A percentile compares a stretch with the other conserved stretches of the same genome.
phyloP scores from a whole-genome alignment of 176 grass and related monocot species.

The Bromus sterilis region DNA sequence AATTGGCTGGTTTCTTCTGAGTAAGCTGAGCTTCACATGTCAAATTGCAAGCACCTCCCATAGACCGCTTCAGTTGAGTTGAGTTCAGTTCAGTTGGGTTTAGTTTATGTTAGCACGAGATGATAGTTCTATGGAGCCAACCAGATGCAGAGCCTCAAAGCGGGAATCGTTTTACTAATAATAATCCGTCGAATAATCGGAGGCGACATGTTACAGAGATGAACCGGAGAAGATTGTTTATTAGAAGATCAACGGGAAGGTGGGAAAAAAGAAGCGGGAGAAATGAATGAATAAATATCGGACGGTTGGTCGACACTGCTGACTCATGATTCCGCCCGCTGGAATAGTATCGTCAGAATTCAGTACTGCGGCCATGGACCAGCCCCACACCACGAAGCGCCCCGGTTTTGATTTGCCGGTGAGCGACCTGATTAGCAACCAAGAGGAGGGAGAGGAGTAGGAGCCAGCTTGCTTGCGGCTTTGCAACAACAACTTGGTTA shows the following conservation, averaged over 20 bases:
- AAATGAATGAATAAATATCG: not conserved
- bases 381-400: not conserved
- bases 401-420: not conserved
- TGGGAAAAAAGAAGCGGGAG: not conserved
- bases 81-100: not conserved
- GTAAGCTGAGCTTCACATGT: not conserved
- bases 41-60: not conserved
- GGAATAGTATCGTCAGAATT: not conserved
- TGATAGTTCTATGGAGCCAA: not conserved
- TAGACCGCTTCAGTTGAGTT: not conserved
- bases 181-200: not conserved
- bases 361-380: not conserved
- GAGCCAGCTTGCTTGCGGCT: not conserved
- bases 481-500: slow-evolving; percentile 23
- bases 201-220: not conserved
- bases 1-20: slow-evolving; percentile 4
- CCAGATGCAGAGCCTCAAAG: not conserved
- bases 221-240: not conserved
- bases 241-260: not conserved
- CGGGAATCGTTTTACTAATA: not conserved
- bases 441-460: not conserved
- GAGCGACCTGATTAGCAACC: not conserved
- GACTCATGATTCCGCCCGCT: not conserved
- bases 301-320: not conserved
- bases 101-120: not conserved